Evolutionary conservation across 331 rosid species (phyloP), one percentile per base, ranked within the genome.

Genomic region (Malus hybrid): DNA sequence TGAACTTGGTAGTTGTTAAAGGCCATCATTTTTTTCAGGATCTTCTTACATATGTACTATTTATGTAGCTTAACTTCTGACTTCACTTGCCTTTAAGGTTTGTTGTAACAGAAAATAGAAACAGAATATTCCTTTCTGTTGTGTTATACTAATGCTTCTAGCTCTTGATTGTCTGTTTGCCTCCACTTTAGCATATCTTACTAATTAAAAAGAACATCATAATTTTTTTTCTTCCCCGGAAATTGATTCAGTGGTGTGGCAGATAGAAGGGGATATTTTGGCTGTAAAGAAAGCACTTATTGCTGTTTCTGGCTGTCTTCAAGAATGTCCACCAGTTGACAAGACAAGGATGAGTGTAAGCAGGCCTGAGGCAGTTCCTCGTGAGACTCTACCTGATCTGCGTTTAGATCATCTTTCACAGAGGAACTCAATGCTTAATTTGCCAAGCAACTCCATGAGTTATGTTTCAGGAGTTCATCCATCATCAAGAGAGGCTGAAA

Each of bases 231-330:
- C 69, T 74, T 32, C 67, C 64, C 77, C 56, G 79, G 73, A 73
- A 75, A 76, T 13, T 81, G 63, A 48, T 52, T 72, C 68, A 50
- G 24, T 74, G 27, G 36, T 79, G 67, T 85, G 84, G 77, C 92
- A 95, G 99, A 92, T 95, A 75, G 97, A 95, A 90, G 99, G 99
- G 74, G 78, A 81, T 60, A 88, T 90, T 80, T 81, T 87, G 78
- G 83, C 93, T 3, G 90, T 95, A 65, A 95, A 85, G 89, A 95
- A 84, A 85, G 97, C 95, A 73, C 96, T 95, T 76, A 70, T 90
- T 85, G 96, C 97, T 2, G 93, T 95, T 46, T 85, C 97, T 71
- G 88, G 83, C 73, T 19, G 91, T 65, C 90, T 95, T 78, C 99
- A 95, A 81, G 93, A 87, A 75, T 89, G 86, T 78, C 72, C 81